Conservation (phyloP, 2,329 filamentous ascomycete species). For the Phialocephala sp. region DNA sequence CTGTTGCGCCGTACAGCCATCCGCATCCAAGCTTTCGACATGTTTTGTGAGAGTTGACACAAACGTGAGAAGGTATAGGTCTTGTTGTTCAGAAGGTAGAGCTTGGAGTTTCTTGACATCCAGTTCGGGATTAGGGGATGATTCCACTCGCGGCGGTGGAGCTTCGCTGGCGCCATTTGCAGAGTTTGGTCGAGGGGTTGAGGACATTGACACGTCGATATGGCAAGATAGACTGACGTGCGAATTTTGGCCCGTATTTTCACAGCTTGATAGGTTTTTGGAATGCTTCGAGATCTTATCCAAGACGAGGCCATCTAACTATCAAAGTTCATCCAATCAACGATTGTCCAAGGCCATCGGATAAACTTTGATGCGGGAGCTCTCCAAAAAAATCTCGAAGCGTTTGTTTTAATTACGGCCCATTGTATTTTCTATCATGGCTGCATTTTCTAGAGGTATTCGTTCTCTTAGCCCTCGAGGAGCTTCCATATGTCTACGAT, state of each 20-base stretch:
- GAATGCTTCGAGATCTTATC: constrained; percentile 13
- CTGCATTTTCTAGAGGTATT: constrained; percentile 39
- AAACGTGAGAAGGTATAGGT: constrained; percentile 90
- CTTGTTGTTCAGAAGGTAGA: constrained; percentile 92
- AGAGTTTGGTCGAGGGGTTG: constrained; percentile 37
- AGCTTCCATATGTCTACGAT: constrained; percentile 36
- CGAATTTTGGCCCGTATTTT: constrained; percentile 6
- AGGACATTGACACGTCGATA: constrained; percentile 41
- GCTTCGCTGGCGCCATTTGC: constrained; percentile 43
- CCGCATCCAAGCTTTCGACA: constrained; percentile 73
- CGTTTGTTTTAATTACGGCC: background rate
- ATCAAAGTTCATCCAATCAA: constrained; percentile 23
- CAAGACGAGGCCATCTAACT: constrained; percentile 18
- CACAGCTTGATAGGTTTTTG: constrained; percentile 3
- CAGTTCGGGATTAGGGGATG: constrained; percentile 72
- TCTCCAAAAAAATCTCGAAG: background rate
- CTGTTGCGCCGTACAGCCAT: constrained; percentile 87
- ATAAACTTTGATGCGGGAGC: constrained; percentile 24
- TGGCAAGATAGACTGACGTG: constrained; percentile 18
- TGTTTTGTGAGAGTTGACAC: constrained; percentile 82
- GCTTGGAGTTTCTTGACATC: constrained; percentile 88
- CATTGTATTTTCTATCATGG: constrained; percentile 31
- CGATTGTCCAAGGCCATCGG: constrained; percentile 3
- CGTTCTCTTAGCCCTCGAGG: constrained; percentile 24
- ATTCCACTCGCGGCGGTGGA: constrained; percentile 45